Conservation (phyloP, 306 rosid genomes). For the Rosa persica region DNA sequence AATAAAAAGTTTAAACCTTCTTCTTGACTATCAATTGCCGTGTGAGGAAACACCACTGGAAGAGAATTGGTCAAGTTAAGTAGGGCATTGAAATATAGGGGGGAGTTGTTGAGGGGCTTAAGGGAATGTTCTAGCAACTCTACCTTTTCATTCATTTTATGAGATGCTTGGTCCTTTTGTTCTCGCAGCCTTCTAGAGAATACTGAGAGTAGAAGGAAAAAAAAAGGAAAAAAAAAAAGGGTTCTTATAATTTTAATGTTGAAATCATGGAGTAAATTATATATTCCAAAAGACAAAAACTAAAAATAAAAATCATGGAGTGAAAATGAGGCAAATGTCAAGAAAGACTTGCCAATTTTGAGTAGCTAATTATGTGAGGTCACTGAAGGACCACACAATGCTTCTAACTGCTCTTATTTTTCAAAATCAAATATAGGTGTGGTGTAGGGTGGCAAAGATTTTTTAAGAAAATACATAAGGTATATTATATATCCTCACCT, state of each 20-base stretch:
- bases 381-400: slow-evolving; percentile 6
- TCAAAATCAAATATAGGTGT: not conserved
- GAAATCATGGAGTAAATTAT: slow-evolving; percentile 10
- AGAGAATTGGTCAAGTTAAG: not conserved
- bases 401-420: not conserved
- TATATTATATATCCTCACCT: not conserved
- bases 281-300: not conserved
- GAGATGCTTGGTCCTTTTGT: not conserved
- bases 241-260: not conserved
- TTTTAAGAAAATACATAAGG: not conserved
- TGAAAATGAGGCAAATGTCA: not conserved
- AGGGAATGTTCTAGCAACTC: not conserved
- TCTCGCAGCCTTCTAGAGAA: not conserved
- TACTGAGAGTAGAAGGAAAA: not conserved
- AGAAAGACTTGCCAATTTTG: not conserved
- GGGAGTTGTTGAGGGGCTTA: not conserved
- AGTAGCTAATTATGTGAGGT: slow-evolving; percentile 10
- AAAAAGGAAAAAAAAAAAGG: not conserved
- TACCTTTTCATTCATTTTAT: not conserved
- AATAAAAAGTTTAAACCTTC: not conserved
- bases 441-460: not conserved
- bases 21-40: slow-evolving; percentile 15
- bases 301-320: not conserved
- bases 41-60: slow-evolving; percentile 5
- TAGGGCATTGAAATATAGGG: not conserved